Base-by-base conservation (phyloP, 176 grass and related monocot genomes). In the Tuctoria greenei region DNA sequence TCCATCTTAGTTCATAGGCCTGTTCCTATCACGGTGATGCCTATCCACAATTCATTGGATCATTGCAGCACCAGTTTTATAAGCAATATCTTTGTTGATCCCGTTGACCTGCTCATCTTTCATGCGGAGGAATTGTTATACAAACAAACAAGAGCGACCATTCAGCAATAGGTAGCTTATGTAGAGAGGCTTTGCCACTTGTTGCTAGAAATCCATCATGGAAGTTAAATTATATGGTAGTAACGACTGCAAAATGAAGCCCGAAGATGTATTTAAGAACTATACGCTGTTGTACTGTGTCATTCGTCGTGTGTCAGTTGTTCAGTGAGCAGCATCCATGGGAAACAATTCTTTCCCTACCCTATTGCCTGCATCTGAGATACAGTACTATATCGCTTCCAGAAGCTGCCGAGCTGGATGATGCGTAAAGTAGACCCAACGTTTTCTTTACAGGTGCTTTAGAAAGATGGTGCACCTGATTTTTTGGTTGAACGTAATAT, bases 1-100 rank as follows among this genome's bases (percentile, higher is more conserved):
- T 97, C 72, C 95, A 97, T 60, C 91, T 97, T 66, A 92, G 79
- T 61, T 88, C 84, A 4, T 97, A 97, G 88, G 54, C 25, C 9
- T 74, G 42, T 69, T 8, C 31, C 8, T 12, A 10, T 25, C 7
- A 12, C 16, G 54, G 39, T 15, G 59, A 58, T 46, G 55, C 11
- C 26, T 28, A 55, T 84, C 69, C 86, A 83, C 61, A 59, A 63
- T 16, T 47, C 45, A 62, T 67, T 62, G 74, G 61, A 79, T 69
- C 45, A 37, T 54, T 16, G 62, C 45, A 36, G 15, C 70, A 18
- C 64, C 56, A 16, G 71, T 79, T 79, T 70, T 88, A 71, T 79
- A 84, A 79, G 64, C 86, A 79, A 79, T 44, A 75, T 47, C 35
- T 50, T 71, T 71, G 36, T 59, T 71, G 44, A 52, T 64, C 59